These are phyloP conservation scores for Clarkia xantiana DNA, from an alignment of 345 rosid species.

Conservation along the genomic window DNA sequence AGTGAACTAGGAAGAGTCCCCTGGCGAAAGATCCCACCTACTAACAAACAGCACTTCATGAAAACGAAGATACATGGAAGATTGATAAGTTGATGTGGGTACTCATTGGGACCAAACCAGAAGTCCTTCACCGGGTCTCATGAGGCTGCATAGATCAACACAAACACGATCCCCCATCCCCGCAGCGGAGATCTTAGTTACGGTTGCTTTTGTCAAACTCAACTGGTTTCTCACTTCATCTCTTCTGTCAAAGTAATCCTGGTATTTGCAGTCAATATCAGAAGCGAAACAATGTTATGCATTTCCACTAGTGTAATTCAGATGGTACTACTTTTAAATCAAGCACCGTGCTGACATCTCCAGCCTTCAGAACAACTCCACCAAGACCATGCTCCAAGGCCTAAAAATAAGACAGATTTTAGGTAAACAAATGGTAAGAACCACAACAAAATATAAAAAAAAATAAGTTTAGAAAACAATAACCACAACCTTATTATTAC, in stretches of 20 bases:
- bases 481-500: no score
- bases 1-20: constrained; percentile 83
- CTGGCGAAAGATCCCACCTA: constrained; percentile 91
- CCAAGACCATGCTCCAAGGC: constrained; percentile 82
- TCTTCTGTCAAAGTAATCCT: constrained; percentile 77
- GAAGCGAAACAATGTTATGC: constrained; percentile 6
- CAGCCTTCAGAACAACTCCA: constrained; percentile 53
- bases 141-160: constrained; percentile 89
- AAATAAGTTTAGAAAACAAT: background rate
- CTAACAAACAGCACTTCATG: background rate
- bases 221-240: constrained; percentile 39
- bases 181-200: constrained; percentile 38
- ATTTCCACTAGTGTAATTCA: constrained; percentile 3
- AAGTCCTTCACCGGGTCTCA: constrained; percentile 90
- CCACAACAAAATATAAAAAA: constrained; percentile 2
- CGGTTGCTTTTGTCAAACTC: constrained; percentile 44
- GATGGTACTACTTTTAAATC: constrained; percentile 44
- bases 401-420: constrained; percentile 15
- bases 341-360: constrained; percentile 46
- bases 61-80: constrained; percentile 1
- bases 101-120: constrained; percentile 39
- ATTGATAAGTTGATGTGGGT: constrained; percentile 1
- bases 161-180: constrained; percentile 94
- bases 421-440: background rate
- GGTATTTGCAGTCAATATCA: constrained; percentile 21